These are phyloP conservation scores for Oryza rufipogon DNA, from an alignment of 176 grass and related monocot genomes.

Conservation along the genomic window DNA sequence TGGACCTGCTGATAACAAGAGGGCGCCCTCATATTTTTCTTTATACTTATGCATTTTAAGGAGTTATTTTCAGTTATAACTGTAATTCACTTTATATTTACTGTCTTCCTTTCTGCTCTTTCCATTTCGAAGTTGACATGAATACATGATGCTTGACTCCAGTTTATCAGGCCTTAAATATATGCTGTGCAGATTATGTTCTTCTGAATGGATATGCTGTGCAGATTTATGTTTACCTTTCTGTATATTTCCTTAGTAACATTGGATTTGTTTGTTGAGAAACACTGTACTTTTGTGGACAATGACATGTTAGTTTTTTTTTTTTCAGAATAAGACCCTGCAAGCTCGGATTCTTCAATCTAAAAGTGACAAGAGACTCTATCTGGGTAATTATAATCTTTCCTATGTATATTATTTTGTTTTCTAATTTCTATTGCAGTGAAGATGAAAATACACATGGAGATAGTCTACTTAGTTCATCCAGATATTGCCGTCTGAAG, in stretches of 20 bases:
- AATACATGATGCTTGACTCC: not conserved
- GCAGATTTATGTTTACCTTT: not conserved
- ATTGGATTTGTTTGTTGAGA: constrained; percentile 8
- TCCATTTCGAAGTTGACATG: not conserved
- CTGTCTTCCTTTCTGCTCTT: not conserved
- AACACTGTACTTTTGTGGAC: constrained; percentile 6
- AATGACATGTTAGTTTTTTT: constrained; percentile 7
- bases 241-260: not conserved
- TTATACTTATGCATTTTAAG: not conserved
- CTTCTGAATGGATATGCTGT: not conserved
- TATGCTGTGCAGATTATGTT: not conserved
- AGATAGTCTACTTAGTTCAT: constrained; percentile 9
- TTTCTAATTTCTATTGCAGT: constrained; percentile 22
- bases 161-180: not conserved
- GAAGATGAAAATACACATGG: not conserved
- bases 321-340: constrained; percentile 59
- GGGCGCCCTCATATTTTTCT: not conserved
- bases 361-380: constrained; percentile 47
- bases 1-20: constrained; percentile 6
- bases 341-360: constrained; percentile 50
- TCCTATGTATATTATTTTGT: constrained; percentile 22
- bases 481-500: constrained; percentile 19
- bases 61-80: not conserved
- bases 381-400: constrained; percentile 48
- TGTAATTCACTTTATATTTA: not conserved